Base-by-base conservation (phyloP, 2,329 filamentous ascomycete species). In the Penicillium sp. region DNA sequence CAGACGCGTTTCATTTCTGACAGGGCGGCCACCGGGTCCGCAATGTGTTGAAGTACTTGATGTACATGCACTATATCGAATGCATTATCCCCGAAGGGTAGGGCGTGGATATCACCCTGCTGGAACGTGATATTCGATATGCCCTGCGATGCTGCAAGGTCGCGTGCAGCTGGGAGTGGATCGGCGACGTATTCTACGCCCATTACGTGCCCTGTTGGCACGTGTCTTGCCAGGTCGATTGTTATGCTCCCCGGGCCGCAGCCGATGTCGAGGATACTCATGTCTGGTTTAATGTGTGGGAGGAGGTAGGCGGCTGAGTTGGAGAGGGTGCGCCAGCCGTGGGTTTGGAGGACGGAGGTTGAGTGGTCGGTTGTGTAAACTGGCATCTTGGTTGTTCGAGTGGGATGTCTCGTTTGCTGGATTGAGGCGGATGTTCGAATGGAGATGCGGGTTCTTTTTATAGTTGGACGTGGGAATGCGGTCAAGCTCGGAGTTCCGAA, bases 21-120 rank as follows among this genome's bases (percentile, higher is more conserved):
- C 46, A 85, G 66, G 0, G 79, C 78, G 2, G 68, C 63, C 0
- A 80, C 65, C 0, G 81, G 81, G 46, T 81, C 72, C 10, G 70
- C 61, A 5, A 86, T 68, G 61, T 86, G 83, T 51, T 79, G 76
- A 5, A 86, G 69, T 0, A 85, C 78, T 59, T 85, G 81, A 58
- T 84, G 80, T 9, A 77, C 78, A 59, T 83, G 79, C 3, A 85
- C 81, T 5, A 86, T 62, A 55, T 86, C 83, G 54, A 86, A 86
- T 1, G 69, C 66, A 24, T 70, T 68, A 40, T 83, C 76, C 2
- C 50, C 42, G 41, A 70, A 72, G 1, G 62, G 54, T 1, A 79
- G 69, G 2, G 66, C 54, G 50, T 76, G 74, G 13, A 77, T 77
- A 67, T 75, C 66, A 9, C 68, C 74, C 2, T 65, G 55, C 20